Evolutionary conservation across 2,329 filamentous ascomycete genomes (phyloP), one percentile per base, ranked within the genome.

Genomic region (Trichoderma harzianum): DNA sequence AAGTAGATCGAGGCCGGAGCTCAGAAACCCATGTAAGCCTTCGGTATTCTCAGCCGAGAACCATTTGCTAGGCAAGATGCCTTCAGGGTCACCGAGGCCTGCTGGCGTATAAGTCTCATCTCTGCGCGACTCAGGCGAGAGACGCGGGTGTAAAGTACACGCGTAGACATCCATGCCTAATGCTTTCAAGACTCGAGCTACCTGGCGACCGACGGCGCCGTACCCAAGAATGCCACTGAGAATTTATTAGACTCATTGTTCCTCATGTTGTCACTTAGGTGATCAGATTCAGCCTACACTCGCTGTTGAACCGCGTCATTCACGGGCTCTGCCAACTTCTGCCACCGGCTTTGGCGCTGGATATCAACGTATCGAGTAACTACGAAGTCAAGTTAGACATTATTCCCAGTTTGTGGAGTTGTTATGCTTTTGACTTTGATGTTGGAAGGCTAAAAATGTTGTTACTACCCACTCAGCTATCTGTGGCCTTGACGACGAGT

Each of bases 151-250:
- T 0, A 92, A 89, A 0, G 92, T 95, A 82, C 92, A 94, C 1
- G 92, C 93, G 77, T 94, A 85, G 0, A 95, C 88, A 32, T 89
- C 85, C 86, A 93, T 91, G 21, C 92, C 93, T 76, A 93, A 80
- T 2, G 91, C 90, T 16, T 84, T 84, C 12, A 87, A 87, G 3
- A 93, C 85, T 10, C 86, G 84, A 3, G 86, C 87, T 5, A 82
- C 82, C 72, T 89, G 86, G 0, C 87, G 82, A 10, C 87, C 87
- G 68, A 89, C 88, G 68, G 81, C 82, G 16, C 87, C 86, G 73
- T 89, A 89, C 8, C 87, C 86, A 3, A 89, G 79, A 28, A 88
- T 86, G 3, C 85, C 85, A 61, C 85, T 86, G 16, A 18, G 21
- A n/a, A 2, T 0, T 28, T 18, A 18, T 69, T 10, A 43, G 28